Evolutionary conservation across 805 yeast species (phyloP).

Genomic region (Wickerhamiella kurtzmanii): DNA sequence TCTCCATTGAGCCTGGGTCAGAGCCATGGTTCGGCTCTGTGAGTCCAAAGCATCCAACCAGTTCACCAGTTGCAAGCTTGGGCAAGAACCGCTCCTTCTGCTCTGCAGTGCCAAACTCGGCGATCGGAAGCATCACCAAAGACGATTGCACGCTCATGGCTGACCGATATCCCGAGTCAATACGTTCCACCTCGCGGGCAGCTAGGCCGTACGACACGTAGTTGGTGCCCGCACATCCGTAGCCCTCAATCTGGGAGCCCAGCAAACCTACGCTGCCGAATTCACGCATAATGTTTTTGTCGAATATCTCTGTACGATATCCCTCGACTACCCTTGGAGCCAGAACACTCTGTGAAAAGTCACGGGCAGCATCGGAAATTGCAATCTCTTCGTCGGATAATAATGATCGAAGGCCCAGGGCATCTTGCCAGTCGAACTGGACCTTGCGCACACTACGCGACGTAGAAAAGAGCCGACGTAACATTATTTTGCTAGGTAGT

Average conservation of each 20-base stretch:
- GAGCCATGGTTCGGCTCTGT: slow-evolving; percentile 56
- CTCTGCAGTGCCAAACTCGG: slow-evolving; percentile 30
- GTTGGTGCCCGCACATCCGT: slow-evolving; percentile 33
- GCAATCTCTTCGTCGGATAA: slow-evolving; percentile 31
- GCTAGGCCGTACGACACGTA: slow-evolving; percentile 32
- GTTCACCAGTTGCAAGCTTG: slow-evolving; percentile 29
- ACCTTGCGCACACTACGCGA: background rate
- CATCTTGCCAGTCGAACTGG: slow-evolving; percentile 29
- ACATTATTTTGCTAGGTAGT: background rate
- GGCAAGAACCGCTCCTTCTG: slow-evolving; percentile 31
- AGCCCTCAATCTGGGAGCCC: slow-evolving; percentile 31
- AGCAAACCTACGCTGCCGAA: slow-evolving; percentile 32
- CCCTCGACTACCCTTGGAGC: slow-evolving; percentile 31
- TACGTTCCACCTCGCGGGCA: slow-evolving; percentile 34
- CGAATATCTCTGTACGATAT: slow-evolving; percentile 29
- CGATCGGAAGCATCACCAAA: slow-evolving; percentile 32
- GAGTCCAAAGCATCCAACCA: slow-evolving; percentile 49
- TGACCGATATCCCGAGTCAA: slow-evolving; percentile 33
- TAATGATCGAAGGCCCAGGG: slow-evolving; percentile 24
- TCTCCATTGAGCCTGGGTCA: slow-evolving; percentile 45
- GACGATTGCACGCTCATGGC: slow-evolving; percentile 36
- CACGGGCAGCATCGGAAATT: slow-evolving; percentile 27
- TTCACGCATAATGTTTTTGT: slow-evolving; percentile 26
- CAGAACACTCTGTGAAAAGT: slow-evolving; percentile 27
- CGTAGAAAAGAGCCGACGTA: slow-evolving; percentile 4